phyloP scores from a whole-genome alignment of 148 eudicot genomes.

The Spergularia marina region DNA sequence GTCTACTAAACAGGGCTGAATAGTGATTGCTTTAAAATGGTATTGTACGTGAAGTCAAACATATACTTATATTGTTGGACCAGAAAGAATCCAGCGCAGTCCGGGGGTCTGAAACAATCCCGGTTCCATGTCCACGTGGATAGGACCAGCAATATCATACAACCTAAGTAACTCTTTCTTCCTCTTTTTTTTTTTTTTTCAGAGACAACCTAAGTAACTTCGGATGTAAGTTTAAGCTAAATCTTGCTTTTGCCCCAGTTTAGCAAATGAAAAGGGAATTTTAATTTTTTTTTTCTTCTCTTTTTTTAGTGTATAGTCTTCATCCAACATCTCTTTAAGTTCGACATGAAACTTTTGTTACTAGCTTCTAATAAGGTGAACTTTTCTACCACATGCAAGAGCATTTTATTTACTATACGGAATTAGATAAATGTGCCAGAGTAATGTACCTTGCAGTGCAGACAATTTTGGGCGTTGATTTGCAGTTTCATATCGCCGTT shows the following conservation, averaged over 20 bases:
- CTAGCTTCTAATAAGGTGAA: too few relatives aligned
- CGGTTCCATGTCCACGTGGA: not conserved
- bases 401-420: too few relatives aligned
- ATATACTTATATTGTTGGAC: not conserved
- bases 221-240: not conserved
- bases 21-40: not conserved
- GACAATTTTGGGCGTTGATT: slow-evolving; percentile 91
- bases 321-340: too few relatives aligned
- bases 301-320: too few relatives aligned
- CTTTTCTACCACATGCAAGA: too few relatives aligned
- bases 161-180: not conserved
- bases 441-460: slow-evolving; percentile 83
- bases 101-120: not conserved
- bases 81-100: not conserved
- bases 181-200: too few relatives aligned
- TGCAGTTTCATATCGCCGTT: slow-evolving; percentile 72
- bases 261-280: too few relatives aligned
- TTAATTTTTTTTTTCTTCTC: too few relatives aligned
- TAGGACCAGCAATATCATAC: not conserved
- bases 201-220: too few relatives aligned
- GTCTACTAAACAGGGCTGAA: too few relatives aligned
- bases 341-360: too few relatives aligned
- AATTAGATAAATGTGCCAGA: not conserved
- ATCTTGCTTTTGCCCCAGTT: too few relatives aligned
- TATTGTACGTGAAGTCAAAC: not conserved